Conservation (phyloP, 805 yeast genomes). For the Torulaspora quercuum region DNA sequence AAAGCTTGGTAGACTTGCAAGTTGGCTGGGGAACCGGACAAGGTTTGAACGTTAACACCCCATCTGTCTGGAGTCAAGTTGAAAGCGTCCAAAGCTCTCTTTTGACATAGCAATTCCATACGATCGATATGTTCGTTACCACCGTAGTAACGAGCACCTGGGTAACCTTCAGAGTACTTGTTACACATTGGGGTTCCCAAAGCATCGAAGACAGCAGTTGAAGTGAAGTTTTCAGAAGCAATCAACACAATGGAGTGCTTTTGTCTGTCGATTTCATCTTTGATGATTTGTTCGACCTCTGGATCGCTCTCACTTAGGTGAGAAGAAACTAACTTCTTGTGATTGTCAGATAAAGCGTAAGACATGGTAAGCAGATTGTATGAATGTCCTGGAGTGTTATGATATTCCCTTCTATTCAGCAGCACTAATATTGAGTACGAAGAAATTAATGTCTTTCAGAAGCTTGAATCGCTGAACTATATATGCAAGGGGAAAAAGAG, state of each 20-base stretch:
- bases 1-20: slow-evolving; percentile 94
- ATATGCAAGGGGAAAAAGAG: background rate
- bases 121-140: slow-evolving; percentile 96
- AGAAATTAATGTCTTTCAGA: no score
- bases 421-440: no score
- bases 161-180: slow-evolving; percentile 98
- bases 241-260: slow-evolving; percentile 88
- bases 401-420: no score
- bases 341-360: slow-evolving; percentile 67
- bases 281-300: slow-evolving; percentile 67
- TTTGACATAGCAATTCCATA: slow-evolving; percentile 87
- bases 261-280: slow-evolving; percentile 86
- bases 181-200: slow-evolving; percentile 97
- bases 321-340: slow-evolving; percentile 62
- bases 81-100: slow-evolving; percentile 91
- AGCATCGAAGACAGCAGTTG: slow-evolving; percentile 92
- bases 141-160: slow-evolving; percentile 98
- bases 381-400: background rate
- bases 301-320: slow-evolving; percentile 64
- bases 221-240: slow-evolving; percentile 96
- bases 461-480: background rate
- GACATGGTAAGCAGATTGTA: slow-evolving; percentile 32
- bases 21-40: slow-evolving; percentile 97
- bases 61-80: slow-evolving; percentile 73
- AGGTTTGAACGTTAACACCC: slow-evolving; percentile 97